A percentile compares a stretch with the other conserved stretches of the same genome.
phyloP scores from a whole-genome alignment of 768 basidiomycete species.

The Collybia mongolica region DNA sequence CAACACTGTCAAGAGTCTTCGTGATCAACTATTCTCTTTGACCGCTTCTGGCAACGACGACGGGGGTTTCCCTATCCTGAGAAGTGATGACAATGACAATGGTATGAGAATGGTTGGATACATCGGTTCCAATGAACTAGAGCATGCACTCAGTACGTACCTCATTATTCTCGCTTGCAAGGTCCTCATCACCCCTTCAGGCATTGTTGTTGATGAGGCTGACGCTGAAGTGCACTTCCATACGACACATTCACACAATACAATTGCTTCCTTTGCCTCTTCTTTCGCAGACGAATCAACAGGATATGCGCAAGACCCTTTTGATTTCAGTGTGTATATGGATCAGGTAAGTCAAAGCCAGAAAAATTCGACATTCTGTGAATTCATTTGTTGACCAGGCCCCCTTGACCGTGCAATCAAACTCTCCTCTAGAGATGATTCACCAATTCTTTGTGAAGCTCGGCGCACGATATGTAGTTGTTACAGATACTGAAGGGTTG shows the following conservation, averaged over 20 bases:
- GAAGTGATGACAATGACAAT: conserved; percentile 42
- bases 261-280: conserved; percentile 57
- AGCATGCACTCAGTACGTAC: conserved; percentile 82
- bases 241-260: conserved; percentile 36
- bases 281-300: conserved; percentile 48
- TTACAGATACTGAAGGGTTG: conserved; percentile 77
- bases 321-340: conserved; percentile 88
- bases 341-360: conserved; percentile 59
- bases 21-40: conserved; percentile 63
- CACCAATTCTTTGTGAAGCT: conserved; percentile 95
- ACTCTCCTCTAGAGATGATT: conserved; percentile 87
- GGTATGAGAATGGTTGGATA: conserved; percentile 80
- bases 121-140: conserved; percentile 89
- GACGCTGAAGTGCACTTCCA: conserved; percentile 70
- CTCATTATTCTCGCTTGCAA: not conserved
- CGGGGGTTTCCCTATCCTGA: conserved; percentile 84
- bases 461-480: conserved; percentile 86
- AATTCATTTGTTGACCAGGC: conserved; percentile 46
- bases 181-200: conserved; percentile 32
- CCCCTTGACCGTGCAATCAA: conserved; percentile 79
- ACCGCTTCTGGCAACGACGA: conserved; percentile 65
- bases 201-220: conserved; percentile 71
- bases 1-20: conserved; percentile 79
- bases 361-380: not conserved
- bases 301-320: conserved; percentile 44